These are phyloP conservation scores for Begonia masoniana DNA, from an alignment of 306 rosid genomes.

Conservation along the genomic window DNA sequence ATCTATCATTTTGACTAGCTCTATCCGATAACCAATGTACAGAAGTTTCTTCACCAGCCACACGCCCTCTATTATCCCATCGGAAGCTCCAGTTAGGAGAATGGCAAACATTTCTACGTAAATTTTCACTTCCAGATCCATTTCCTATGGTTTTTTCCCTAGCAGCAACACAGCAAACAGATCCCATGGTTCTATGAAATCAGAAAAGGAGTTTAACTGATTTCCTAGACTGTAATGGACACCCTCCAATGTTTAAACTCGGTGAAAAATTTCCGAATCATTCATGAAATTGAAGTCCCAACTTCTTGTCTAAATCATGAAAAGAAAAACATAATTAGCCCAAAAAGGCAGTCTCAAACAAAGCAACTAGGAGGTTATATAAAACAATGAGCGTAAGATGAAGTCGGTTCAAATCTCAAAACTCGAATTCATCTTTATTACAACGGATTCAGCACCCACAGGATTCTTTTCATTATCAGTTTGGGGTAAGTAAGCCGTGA, in stretches of 20 bases:
- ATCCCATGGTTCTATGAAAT: constrained; percentile 1
- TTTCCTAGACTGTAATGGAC: neutral
- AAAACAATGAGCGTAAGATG: too few relatives aligned
- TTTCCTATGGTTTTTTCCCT: neutral
- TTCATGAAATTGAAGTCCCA: neutral
- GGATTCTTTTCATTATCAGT: too few relatives aligned
- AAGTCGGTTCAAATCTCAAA: too few relatives aligned
- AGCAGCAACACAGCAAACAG: neutral
- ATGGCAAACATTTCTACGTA: neutral
- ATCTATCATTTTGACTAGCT: constrained; percentile 5
- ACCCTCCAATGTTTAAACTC: neutral
- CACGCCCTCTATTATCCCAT: constrained; percentile 16
- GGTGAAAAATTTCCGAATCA: too few relatives aligned
- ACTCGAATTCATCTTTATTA: too few relatives aligned
- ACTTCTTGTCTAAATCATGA: neutral
- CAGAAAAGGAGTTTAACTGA: neutral
- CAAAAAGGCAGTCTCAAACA: neutral
- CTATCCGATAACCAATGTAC: constrained; percentile 34
- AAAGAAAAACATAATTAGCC: neutral
- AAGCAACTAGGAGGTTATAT: too few relatives aligned
- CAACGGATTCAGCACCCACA: too few relatives aligned
- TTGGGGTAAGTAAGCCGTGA: too few relatives aligned
- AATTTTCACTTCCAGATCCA: neutral
- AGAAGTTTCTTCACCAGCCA: constrained; percentile 13
- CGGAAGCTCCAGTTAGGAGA: neutral